A percentile compares a stretch with the other conserved stretches of the same genome.
Conservation (phyloP, 305 asterid genomes). For the Lippia alba region DNA sequence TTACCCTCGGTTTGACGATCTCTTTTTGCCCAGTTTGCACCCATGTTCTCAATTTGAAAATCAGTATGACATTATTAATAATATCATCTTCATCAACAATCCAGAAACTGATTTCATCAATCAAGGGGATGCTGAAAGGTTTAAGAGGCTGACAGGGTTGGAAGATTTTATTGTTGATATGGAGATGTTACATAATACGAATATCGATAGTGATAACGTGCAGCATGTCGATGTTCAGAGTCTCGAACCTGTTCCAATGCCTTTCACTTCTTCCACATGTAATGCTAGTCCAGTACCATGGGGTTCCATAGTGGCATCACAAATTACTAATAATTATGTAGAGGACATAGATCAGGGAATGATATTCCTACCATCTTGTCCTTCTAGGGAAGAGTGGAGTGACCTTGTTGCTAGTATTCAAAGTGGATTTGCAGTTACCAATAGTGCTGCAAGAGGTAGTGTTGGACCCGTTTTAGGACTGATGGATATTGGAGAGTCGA, state of each 20-base stretch:
- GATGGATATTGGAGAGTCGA: conserved; percentile 74
- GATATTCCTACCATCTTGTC: conserved; percentile 66
- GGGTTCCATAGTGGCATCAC: conserved; percentile 33
- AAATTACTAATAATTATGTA: conserved; percentile 27
- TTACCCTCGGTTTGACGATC: conserved; percentile 53
- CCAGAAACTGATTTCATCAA: conserved; percentile 46
- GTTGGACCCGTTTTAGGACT: conserved; percentile 76
- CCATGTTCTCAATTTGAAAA: conserved; percentile 29
- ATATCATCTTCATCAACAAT: conserved; percentile 51
- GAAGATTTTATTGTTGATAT: conserved; percentile 48
- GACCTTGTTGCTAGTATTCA: conserved; percentile 57
- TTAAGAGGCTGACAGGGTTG: conserved; percentile 61
- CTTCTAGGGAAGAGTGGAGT: conserved; percentile 68
- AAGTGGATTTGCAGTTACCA: conserved; percentile 63
- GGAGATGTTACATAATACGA: conserved; percentile 8
- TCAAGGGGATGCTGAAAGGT: conserved; percentile 49
- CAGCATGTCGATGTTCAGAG: conserved; percentile 16
- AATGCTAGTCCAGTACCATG: conserved; percentile 26
- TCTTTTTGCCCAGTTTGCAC: conserved; percentile 64
- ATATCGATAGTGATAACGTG: conserved; percentile 18
- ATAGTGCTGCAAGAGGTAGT: conserved; percentile 70
- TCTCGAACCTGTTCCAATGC: conserved; percentile 32
- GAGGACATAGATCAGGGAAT: conserved; percentile 47
- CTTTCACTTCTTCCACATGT: conserved; percentile 27
- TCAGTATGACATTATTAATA: conserved; percentile 44